Percentiles rank a stretch among this genome's conserved stretches.
Conservation (phyloP, 495 filamentous ascomycete genomes). For the Xylaria castorea region DNA sequence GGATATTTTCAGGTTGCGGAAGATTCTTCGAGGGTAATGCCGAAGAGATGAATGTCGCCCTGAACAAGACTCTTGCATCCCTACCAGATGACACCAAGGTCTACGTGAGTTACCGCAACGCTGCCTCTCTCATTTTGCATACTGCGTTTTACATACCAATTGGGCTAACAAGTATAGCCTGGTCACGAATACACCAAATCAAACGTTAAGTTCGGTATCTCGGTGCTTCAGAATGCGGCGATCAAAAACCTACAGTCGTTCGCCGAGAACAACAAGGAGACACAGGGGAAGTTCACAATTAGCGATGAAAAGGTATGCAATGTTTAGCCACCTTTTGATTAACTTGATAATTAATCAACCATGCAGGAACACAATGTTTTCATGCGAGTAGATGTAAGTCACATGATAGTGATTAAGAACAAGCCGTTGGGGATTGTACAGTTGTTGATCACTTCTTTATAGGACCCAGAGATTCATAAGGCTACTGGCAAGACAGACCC, state of each 20-base stretch:
- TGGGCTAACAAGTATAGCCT: conserved; percentile 57
- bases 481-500: conserved; percentile 82
- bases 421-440: neutral
- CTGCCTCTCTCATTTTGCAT: neutral
- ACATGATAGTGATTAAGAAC: neutral
- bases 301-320: conserved; percentile 88
- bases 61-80: conserved; percentile 82
- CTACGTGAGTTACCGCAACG: conserved; percentile 65
- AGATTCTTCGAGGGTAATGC: conserved; percentile 95
- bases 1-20: conserved; percentile 74
- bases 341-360: conserved; percentile 12
- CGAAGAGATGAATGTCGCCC: conserved; percentile 87
- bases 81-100: conserved; percentile 93
- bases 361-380: conserved; percentile 92
- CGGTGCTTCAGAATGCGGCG: conserved; percentile 73
- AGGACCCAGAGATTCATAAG: conserved; percentile 87
- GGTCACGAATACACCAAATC: conserved; percentile 97
- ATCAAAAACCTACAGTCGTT: conserved; percentile 79
- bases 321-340: neutral
- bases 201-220: conserved; percentile 85
- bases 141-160: neutral
- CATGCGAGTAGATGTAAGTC: conserved; percentile 83
- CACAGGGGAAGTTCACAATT: conserved; percentile 96
- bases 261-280: conserved; percentile 80
- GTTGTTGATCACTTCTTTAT: conserved; percentile 5